A percentile compares a stretch with the other conserved stretches of the same genome.
These are phyloP conservation scores for Selaginella tamariscina DNA, from an alignment of 75 land plant genomes.

Conservation along the genomic window DNA sequence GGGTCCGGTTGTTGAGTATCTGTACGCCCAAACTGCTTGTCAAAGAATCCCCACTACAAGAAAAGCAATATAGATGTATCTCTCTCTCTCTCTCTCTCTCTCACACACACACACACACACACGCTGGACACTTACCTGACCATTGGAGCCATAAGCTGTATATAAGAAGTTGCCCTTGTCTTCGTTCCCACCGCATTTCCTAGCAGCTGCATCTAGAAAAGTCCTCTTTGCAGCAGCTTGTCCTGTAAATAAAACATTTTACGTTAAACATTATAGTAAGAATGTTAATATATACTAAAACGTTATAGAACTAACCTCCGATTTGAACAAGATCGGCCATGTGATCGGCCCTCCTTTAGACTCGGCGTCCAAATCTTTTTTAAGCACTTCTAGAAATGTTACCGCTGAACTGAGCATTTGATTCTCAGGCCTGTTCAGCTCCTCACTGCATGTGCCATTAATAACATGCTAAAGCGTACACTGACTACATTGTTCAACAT, in stretches of 20 bases:
- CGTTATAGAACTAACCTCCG: constrained; percentile 41
- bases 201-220: constrained; percentile 70
- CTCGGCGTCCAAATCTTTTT: constrained; percentile 70
- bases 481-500: no score
- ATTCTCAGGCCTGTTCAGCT: constrained; percentile 88
- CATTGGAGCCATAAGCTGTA: constrained; percentile 87
- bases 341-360: constrained; percentile 88
- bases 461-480: no score
- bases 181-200: constrained; percentile 92
- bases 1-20: constrained; percentile 78
- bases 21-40: constrained; percentile 63
- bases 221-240: constrained; percentile 69
- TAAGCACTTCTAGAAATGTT: constrained; percentile 48
- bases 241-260: constrained; percentile 35
- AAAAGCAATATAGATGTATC: background rate
- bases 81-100: no score
- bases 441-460: constrained; percentile 83
- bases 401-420: constrained; percentile 58
- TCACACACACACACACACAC: no score
- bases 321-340: constrained; percentile 76
- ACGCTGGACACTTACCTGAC: constrained; percentile 83
- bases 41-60: constrained; percentile 87
- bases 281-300: no score
- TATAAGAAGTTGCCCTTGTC: constrained; percentile 69
- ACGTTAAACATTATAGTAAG: no score